Evolutionary conservation across 1,284 basidiomycete species (phyloP), one percentile per base, ranked within the genome.

Genomic region (Cryptococcus sp.): DNA sequence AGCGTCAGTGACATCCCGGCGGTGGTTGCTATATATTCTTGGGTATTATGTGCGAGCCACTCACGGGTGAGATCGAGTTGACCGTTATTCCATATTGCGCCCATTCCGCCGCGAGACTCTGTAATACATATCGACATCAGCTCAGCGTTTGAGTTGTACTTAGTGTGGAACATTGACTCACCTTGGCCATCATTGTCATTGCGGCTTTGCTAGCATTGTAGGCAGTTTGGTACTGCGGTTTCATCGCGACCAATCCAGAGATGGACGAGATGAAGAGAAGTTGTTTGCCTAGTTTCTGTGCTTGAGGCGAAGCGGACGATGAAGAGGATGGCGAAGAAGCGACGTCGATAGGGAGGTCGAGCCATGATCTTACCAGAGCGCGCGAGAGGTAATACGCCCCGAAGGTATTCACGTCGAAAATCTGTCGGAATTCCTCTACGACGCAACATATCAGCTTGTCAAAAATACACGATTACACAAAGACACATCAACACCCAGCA

Each of bases 231-330:
- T 57, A 55, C 57, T 80, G 78, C 2, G 78, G 78, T 5, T 49
- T 69, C 76, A 78, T 80, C 42, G 69, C 67, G 16, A 80, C 76
- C 19, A 77, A 46, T 1, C 66, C 78, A 0, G 70, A 73, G 58
- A 80, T 78, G 51, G 68, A 71, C 15, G 76, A 78, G 15, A 80
- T 68, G 59, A 77, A 74, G n/a, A 79, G 57, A 53, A 80, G 73
- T 61, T 73, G 67, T 62, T 80, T 80, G 52, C 63, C 62, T n/a
- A 77, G 67, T 13, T 67, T 50, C 39, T 51, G 17, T 10, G 22
- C 55, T 54, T 45, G 61, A 16, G 46, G 55, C 30, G 48, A 6
- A 3, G 49, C n/a, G 20, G 48, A 41, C 48, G 54, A 38, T 42
- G 42, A 46, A 20, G 23, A 30, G 40, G 45, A 49, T 16, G 48